A percentile compares a stretch with the other conserved stretches of the same genome.
These are phyloP conservation scores for Setomelanomma holmii DNA, from an alignment of 2,329 filamentous ascomycete genomes.

Conservation along the genomic window DNA sequence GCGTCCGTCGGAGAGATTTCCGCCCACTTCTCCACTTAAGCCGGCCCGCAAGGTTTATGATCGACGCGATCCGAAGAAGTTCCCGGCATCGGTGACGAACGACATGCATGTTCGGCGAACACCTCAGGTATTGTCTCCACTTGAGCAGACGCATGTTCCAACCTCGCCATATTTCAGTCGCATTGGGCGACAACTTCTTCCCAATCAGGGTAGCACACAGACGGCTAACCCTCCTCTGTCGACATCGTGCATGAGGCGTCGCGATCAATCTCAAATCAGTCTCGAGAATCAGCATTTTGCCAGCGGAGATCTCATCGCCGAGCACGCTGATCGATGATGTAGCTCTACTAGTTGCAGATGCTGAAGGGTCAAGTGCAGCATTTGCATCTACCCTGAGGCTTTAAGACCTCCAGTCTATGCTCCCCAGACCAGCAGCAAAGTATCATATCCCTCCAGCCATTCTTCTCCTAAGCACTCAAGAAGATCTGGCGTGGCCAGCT, in stretches of 20 bases:
- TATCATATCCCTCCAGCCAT: background rate
- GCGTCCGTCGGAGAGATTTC: background rate
- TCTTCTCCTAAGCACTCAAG: slow-evolving; percentile 2
- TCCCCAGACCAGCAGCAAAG: slow-evolving; percentile 1
- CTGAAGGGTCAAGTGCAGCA: background rate
- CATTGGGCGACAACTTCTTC: slow-evolving; percentile 7
- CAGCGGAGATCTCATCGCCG: slow-evolving; percentile 10
- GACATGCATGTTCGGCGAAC: slow-evolving; percentile 11
- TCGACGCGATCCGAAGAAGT: slow-evolving; percentile 20
- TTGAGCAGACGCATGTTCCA: slow-evolving; percentile 6
- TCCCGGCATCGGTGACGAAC: slow-evolving; percentile 21
- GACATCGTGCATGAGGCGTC: slow-evolving; percentile 8
- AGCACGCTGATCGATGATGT: slow-evolving; percentile 17
- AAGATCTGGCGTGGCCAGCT: slow-evolving; percentile 19
- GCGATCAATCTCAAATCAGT: background rate
- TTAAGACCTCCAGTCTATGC: slow-evolving; percentile 1
- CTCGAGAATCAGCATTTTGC: background rate
- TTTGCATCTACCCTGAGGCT: background rate
- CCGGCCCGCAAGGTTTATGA: slow-evolving; percentile 7
- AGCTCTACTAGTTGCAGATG: slow-evolving; percentile 5
- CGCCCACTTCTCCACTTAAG: background rate
- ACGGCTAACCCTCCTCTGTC: slow-evolving; percentile 8
- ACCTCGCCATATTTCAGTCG: slow-evolving; percentile 8
- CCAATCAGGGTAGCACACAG: slow-evolving; percentile 7
- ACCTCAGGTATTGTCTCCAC: slow-evolving; percentile 4